Conservation (phyloP, 768 basidiomycete genomes). For the Pisolithus microcarpus region DNA sequence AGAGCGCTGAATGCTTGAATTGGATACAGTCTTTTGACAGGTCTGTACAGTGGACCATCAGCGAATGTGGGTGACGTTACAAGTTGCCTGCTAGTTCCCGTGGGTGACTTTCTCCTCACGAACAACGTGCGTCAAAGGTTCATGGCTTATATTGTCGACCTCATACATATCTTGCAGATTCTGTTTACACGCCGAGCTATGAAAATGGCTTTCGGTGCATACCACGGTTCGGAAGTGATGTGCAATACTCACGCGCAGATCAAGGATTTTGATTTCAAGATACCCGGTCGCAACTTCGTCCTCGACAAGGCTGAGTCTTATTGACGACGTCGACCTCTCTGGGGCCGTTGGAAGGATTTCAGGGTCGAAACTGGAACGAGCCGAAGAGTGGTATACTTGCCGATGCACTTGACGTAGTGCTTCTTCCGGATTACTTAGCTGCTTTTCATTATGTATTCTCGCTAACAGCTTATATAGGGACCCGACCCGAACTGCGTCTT, state of each 20-base stretch:
- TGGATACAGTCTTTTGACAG: too few species aligned
- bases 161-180: slow-evolving; percentile 15
- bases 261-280: neutral
- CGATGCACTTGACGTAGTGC: too few species aligned
- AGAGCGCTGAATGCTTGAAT: too few species aligned
- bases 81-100: neutral
- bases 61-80: slow-evolving; percentile 1
- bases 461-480: too few species aligned
- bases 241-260: neutral
- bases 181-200: slow-evolving; percentile 7
- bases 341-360: too few species aligned
- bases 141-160: slow-evolving; percentile 23
- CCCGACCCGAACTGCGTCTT: too few species aligned
- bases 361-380: neutral
- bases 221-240: neutral
- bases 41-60: neutral
- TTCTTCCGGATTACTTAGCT: too few species aligned
- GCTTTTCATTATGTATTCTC: too few species aligned
- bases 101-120: neutral
- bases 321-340: neutral
- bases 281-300: neutral
- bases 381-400: slow-evolving; percentile 1
- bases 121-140: slow-evolving; percentile 5
- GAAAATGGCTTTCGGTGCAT: neutral
- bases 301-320: neutral